Conservation (phyloP, 2,329 filamentous ascomycete genomes). For the Talaromyces sp. region DNA sequence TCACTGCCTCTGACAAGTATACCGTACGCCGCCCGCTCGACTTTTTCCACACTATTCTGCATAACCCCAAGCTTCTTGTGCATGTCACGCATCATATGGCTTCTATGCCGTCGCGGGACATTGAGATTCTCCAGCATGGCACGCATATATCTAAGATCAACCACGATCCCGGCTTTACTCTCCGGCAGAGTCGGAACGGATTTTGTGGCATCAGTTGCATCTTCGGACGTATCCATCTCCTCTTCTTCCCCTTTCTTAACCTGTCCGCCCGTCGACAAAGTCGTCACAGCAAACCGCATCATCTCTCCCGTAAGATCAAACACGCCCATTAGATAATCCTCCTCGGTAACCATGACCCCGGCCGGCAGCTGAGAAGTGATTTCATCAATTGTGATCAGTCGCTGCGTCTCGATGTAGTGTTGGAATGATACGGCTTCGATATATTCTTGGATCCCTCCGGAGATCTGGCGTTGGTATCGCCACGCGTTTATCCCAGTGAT, state of each 20-base stretch:
- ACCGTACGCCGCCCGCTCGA: conserved; percentile 85
- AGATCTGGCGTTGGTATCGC: conserved; percentile 75
- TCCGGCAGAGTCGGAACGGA: conserved; percentile 13
- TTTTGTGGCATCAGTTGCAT: background rate
- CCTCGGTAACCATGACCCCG: conserved; percentile 62
- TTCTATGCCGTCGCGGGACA: conserved; percentile 45
- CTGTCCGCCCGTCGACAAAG: conserved; percentile 68
- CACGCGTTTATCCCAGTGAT: conserved; percentile 73
- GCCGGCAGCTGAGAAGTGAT: conserved; percentile 42
- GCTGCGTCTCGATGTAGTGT: conserved; percentile 77
- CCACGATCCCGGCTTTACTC: conserved; percentile 61
- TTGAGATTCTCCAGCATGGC: conserved; percentile 70
- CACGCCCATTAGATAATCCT: conserved; percentile 85
- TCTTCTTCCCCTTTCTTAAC: conserved; percentile 25
- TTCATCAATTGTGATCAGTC: conserved; percentile 64
- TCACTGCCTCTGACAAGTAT: conserved; percentile 83
- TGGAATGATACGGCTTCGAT: conserved; percentile 87
- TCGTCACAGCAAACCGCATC: conserved; percentile 93
- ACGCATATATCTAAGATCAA: conserved; percentile 74
- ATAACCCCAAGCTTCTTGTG: conserved; percentile 81
- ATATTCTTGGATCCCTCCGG: conserved; percentile 81
- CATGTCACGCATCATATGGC: conserved; percentile 54
- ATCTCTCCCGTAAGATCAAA: conserved; percentile 94
- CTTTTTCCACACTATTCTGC: conserved; percentile 84
- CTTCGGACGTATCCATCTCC: conserved; percentile 4